Conservation (phyloP, 2,329 filamentous ascomycete genomes). For the Catunica adiposa region DNA sequence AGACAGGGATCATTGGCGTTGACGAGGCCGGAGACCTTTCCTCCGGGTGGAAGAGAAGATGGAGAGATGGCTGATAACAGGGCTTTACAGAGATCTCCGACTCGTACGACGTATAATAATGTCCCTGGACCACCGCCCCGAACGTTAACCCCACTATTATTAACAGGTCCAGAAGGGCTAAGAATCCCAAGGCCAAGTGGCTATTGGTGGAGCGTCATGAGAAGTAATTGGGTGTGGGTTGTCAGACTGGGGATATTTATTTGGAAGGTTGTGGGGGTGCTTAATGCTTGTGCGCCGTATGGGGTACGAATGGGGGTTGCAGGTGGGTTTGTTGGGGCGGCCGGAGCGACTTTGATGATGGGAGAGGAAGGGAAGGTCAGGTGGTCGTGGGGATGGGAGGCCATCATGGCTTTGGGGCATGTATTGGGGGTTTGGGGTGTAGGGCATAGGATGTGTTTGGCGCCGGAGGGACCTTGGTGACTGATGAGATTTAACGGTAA, state of each 20-base stretch:
- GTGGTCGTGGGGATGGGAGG: neutral
- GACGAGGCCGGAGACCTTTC: too few relatives aligned
- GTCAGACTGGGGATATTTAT: neutral
- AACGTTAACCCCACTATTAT: too few relatives aligned
- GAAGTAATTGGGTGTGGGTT: neutral
- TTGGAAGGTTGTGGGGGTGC: neutral
- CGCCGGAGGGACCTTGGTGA: neutral
- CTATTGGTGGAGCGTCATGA: neutral
- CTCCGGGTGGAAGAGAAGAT: too few relatives aligned
- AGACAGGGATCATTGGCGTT: too few relatives aligned
- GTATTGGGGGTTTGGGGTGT: neutral
- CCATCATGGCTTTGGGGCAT: neutral
- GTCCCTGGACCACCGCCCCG: too few relatives aligned
- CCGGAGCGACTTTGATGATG: neutral
- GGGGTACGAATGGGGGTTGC: neutral
- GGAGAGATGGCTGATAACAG: too few relatives aligned
- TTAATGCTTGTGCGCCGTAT: neutral
- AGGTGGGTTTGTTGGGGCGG: neutral
- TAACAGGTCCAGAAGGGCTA: too few relatives aligned
- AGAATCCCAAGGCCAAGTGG: too few relatives aligned
- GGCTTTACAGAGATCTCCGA: too few relatives aligned
- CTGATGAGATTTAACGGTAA: too few relatives aligned
- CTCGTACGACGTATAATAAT: too few relatives aligned
- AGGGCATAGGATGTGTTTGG: neutral
- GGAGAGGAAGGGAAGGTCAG: neutral